These are phyloP conservation scores for Pythium oligandrum DNA, from an alignment of 352 stramenopile species.

Conservation along the genomic window DNA sequence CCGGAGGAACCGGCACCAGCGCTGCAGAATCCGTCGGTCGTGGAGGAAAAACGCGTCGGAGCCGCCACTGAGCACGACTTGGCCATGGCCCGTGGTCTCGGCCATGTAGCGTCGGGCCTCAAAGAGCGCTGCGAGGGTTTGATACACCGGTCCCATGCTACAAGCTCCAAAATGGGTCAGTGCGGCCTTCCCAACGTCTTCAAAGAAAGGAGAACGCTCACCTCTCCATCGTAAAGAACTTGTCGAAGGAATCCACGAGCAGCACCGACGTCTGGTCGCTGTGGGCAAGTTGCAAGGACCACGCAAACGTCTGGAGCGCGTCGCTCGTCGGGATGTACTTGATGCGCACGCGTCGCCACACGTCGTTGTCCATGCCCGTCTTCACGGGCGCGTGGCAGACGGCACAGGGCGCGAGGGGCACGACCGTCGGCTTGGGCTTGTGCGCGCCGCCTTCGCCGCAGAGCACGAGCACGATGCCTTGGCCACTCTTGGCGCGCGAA, in stretches of 20 bases:
- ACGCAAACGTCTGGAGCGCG: slow-evolving; percentile 60
- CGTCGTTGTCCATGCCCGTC: slow-evolving; percentile 37
- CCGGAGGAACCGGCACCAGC: slow-evolving; percentile 53
- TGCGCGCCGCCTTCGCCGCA: slow-evolving; percentile 24
- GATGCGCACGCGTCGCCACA: slow-evolving; percentile 56
- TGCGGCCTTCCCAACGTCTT: too few species aligned
- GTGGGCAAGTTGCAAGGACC: slow-evolving; percentile 49
- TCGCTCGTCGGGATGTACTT: slow-evolving; percentile 46
- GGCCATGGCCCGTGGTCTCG: slow-evolving; percentile 23
- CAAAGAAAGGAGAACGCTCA: slow-evolving; percentile 1
- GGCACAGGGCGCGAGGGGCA: slow-evolving; percentile 36
- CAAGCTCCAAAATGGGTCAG: too few species aligned
- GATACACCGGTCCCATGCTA: slow-evolving; percentile 43
- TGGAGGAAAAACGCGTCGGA: slow-evolving; percentile 34
- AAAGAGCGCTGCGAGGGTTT: slow-evolving; percentile 51
- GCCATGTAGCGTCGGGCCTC: slow-evolving; percentile 53
- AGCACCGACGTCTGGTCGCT: slow-evolving; percentile 33
- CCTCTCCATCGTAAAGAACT: slow-evolving; percentile 41
- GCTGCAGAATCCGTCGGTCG: slow-evolving; percentile 28
- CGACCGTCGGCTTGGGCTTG: slow-evolving; percentile 21
- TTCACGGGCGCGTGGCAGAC: slow-evolving; percentile 37
- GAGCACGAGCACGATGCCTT: slow-evolving; percentile 48
- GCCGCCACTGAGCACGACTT: slow-evolving; percentile 29
- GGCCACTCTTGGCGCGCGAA: slow-evolving; percentile 32
- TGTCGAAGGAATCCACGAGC: slow-evolving; percentile 53